Base-by-base conservation (phyloP, 495 filamentous ascomycete species). In the Daldinia childiae region DNA sequence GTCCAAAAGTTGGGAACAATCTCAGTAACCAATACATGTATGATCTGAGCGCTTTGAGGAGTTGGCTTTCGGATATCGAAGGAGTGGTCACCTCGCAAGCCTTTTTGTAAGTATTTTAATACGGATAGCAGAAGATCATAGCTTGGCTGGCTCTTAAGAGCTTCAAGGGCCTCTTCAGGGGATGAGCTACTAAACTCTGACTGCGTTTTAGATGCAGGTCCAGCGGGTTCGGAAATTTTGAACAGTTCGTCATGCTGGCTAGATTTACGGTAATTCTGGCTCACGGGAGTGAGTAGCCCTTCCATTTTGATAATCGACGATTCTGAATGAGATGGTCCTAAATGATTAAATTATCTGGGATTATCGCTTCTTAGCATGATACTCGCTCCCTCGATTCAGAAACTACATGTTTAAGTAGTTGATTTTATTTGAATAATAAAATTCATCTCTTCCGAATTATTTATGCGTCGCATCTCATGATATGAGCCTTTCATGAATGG, bases 1-100 rank as follows among this genome's bases (percentile, higher is more conserved):
- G 80, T 64, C 94, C 94, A 97, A 78, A 92, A 93, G 70, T 92
- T 89, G 5, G 92, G 90, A 6, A 94, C 82, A 41, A 90, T 92
- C 38, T 87, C 86, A 38, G 82, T 87, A 63, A 93, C 87, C 70
- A 97, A 79, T 9, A 84, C 77, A 74, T 90, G 89, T 54, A 93
- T 80, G 6, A 97, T 86, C 73, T 93, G 90, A 5, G 92, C 86
- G 58, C 87, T 81, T 69, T 86, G 79, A 3, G 93, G 88, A 41
- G 83, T 84, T 48, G 92, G 89, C n/a, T 81, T 77, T 64, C 83
- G 81, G 56, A 96, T 86, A 67, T 87, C 85, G 70, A 93, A 89
- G 15, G 74, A 76, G 39, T 76, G 64, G 4, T 76, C 63, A 24
- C 67, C 67, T 60, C 62, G 43, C 24, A 30, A 69, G 64, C 80